Base-by-base conservation (phyloP, 805 yeast genomes). In the Isabelozyma rhagii region DNA sequence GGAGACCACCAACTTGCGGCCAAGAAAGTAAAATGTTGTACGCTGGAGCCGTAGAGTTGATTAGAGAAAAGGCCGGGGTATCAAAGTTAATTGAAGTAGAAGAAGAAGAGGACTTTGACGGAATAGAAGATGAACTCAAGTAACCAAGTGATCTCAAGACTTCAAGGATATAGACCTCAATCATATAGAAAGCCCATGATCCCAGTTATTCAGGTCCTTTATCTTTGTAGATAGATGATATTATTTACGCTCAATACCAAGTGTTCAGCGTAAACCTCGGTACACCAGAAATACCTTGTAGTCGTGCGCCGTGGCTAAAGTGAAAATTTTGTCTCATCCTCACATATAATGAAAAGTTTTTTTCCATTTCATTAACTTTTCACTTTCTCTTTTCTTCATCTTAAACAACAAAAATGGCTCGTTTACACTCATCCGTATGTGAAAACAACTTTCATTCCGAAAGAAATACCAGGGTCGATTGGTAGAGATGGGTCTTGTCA, bases 401-500 rank as follows among this genome's bases (percentile, higher is more conserved):
- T 52, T 50, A 53, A 54, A 60, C 52, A 55, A 55, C 59, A 84
- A 88, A 82, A 77, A 93, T 93, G 99, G 99, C 96, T 92, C 97
- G 99, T 83, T 85, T 93, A 92, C 98, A 93, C 90, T 88, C 97
- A 81, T 81, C 88, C 78, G 96, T 88, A 87, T 83, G 96, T 87
- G 77, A 58, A 14, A 44, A 42, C 39, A 48, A 43, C 39, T 27
- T 18, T 15, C 18, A 39, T 14, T 8, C 15, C 13, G 36, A 39
- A 39, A 39, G 41, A n/a, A 15, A 13, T 39, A 46, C 38, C 47
- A 43, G 54, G 52, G 44, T 49, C 54, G 36, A 43, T 49, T 50
- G 41, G 31, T 44, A 29, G 47, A 39, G 28, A 11, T 42, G 44
- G 64, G 66, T 65, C 68, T 64, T 59, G 49, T 57, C 65, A 63